phyloP scores from a whole-genome alignment of 257 asterid species.

The Primulina huaijiensis region DNA sequence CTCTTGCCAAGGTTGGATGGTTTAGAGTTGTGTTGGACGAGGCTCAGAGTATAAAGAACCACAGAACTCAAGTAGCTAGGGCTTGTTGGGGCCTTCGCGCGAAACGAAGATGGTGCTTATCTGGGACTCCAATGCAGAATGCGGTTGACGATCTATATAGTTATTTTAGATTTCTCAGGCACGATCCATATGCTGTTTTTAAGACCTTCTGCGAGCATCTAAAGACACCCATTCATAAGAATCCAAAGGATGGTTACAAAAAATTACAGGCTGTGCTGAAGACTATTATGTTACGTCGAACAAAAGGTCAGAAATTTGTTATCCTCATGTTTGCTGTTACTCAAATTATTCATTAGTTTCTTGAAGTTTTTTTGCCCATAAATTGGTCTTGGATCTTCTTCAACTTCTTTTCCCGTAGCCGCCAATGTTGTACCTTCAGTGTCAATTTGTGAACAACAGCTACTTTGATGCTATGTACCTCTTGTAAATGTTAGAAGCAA shows the following conservation, averaged over 20 bases:
- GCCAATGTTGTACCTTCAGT: background rate
- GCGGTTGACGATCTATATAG: slow-evolving; percentile 93
- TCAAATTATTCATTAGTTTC: slow-evolving; percentile 15
- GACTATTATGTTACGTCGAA: slow-evolving; percentile 95
- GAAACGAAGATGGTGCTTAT: slow-evolving; percentile 97
- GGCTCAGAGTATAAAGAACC: slow-evolving; percentile 98
- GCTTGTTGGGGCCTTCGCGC: slow-evolving; percentile 99
- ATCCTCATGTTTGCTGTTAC: slow-evolving; percentile 9
- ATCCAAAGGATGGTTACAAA: slow-evolving; percentile 74
- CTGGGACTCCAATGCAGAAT: slow-evolving; percentile 98
- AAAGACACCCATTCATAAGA: slow-evolving; percentile 77
- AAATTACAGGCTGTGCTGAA: slow-evolving; percentile 90
- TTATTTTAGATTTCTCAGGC: slow-evolving; percentile 94
- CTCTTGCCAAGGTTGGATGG: slow-evolving; percentile 98
- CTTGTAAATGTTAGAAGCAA: slow-evolving; percentile 7
- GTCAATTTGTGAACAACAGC: background rate
- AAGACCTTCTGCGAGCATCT: slow-evolving; percentile 65
- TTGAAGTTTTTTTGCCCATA: background rate
- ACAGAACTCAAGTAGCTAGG: slow-evolving; percentile 91
- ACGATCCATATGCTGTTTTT: slow-evolving; percentile 79
- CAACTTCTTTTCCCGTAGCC: background rate
- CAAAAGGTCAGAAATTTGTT: slow-evolving; percentile 54
- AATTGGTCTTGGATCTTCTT: background rate
- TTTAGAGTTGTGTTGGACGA: slow-evolving; percentile 95
- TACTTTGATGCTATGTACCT: background rate